phyloP scores from a whole-genome alignment of 306 rosid species.

The cucumber (Cucumis sativus) region Cucumber_9930_V3 NC_026657.2:32559501-32560000 shows the following conservation, averaged over 20 bases:
- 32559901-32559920: background rate
- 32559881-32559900: background rate
- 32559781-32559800: background rate
- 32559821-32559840: background rate
- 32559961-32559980: too few species aligned
- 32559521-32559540: background rate
- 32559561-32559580: background rate
- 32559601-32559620: background rate
- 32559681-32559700: background rate
- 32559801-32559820: background rate
- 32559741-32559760: background rate
- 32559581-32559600: background rate
- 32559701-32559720: background rate
- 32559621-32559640: background rate
- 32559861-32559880: background rate
- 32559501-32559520: background rate
- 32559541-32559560: background rate
- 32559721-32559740: background rate
- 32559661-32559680: background rate
- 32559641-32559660: background rate
- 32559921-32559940: too few species aligned
- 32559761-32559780: background rate
- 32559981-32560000: too few species aligned
- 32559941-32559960: too few species aligned
- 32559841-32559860: background rate